Percentiles rank a stretch among this genome's conserved stretches.
These are phyloP conservation scores for Puccinia triticina DNA, from an alignment of 1,284 basidiomycete genomes.

Conservation along the genomic window DNA sequence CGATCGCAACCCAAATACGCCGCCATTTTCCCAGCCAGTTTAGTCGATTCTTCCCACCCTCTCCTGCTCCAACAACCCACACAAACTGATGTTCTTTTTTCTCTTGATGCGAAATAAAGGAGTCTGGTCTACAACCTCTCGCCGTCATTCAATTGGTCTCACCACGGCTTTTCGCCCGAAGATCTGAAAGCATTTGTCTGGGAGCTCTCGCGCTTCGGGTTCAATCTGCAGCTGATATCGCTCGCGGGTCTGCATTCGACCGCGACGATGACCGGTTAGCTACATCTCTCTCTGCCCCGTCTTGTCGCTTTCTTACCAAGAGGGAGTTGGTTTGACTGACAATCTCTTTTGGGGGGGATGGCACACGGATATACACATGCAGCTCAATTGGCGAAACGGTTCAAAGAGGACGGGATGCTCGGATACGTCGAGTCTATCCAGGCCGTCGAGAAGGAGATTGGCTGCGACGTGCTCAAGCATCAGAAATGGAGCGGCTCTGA, in stretches of 20 bases:
- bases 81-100: not conserved
- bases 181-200: conserved; percentile 84
- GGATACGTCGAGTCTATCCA: conserved; percentile 83
- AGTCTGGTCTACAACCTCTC: conserved; percentile 90
- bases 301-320: too few relatives aligned
- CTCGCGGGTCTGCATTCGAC: conserved; percentile 84
- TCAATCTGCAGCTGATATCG: conserved; percentile 81
- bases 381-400: conserved; percentile 66
- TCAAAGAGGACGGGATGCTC: conserved; percentile 81
- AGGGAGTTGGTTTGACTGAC: too few relatives aligned
- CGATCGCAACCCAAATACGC: conserved; percentile 76
- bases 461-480: conserved; percentile 87
- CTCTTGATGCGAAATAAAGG: conserved; percentile 53
- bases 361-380: too few relatives aligned
- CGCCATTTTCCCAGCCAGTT: conserved; percentile 67
- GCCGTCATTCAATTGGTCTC: conserved; percentile 90
- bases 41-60: not conserved
- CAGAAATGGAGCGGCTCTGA: conserved; percentile 90
- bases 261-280: conserved; percentile 75
- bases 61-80: not conserved
- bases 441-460: conserved; percentile 83
- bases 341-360: too few relatives aligned
- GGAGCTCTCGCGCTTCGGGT: conserved; percentile 87
- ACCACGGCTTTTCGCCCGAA: conserved; percentile 72
- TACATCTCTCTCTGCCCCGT: too few relatives aligned